Evolutionary conservation across 1,284 basidiomycete genomes (phyloP), one percentile per base, ranked within the genome.

Genomic region (Melanopsichium pennsylvanicum): DNA sequence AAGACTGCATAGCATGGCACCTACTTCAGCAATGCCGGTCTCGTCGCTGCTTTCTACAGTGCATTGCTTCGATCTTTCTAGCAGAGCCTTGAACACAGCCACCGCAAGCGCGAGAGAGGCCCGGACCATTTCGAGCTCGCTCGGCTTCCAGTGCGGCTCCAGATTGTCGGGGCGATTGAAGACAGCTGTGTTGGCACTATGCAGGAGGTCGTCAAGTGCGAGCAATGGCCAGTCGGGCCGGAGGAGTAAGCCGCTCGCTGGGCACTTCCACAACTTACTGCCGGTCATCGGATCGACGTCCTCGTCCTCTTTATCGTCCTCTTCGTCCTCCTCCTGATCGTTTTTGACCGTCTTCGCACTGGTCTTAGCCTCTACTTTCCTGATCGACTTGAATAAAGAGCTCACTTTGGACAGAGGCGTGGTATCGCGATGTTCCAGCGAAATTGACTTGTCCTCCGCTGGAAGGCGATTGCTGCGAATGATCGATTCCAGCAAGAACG

Each of bases 161-260:
- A 91, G 83, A 9, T 87, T 86, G 5, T 88, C 88, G 0, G 90
- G 92, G 7, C 88, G 87, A 43, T 80, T 78, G 45, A 80, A 69
- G 10, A 72, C 74, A 16, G 68, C 66, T 9, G 74, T 70, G 19
- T 64, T 70, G 32, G 48, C 77, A 33, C 68, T 72, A 59, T 76
- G 74, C 13, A 97, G 84, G 7, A 97, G 86, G 70, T 94, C 90
- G 72, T 92, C 87, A 5, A 97, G 81, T 0, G 92, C 87, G 0
- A 85, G 82, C 48, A 90, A 84, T 1, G 86, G 81, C 91, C 93
- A 97, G 76, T 92, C 90, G 4, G 82, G 81, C 0, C 83, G 69
- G 2, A 93, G 80, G 0, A 93, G 91, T 10, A 94, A 85, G 0
- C 89, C 86, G 35, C 74, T 76, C 10, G 50, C 69, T 22, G 58